Percentiles rank a stretch among this genome's conserved stretches.
Evolutionary conservation across 2,329 filamentous ascomycete genomes (phyloP).

Genomic region (Colletotrichum brevisporum): DNA sequence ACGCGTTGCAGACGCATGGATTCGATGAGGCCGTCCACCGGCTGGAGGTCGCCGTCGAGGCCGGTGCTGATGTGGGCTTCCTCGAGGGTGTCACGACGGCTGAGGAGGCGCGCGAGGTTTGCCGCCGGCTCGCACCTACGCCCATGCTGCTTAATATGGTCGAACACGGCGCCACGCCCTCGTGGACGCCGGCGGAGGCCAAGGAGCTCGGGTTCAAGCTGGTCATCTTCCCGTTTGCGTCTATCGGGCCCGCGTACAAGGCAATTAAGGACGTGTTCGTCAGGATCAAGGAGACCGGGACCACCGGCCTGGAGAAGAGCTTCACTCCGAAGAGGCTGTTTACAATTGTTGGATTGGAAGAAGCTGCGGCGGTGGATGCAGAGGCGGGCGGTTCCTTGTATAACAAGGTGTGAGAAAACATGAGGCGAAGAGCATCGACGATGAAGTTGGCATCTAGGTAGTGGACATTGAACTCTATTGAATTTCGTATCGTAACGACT

Average conservation of each 20-base stretch:
- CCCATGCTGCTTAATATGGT: slow-evolving; percentile 72
- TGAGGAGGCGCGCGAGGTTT: slow-evolving; percentile 63
- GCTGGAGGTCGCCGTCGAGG: slow-evolving; percentile 63
- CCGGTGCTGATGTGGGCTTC: slow-evolving; percentile 72
- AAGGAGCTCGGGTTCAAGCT: slow-evolving; percentile 70
- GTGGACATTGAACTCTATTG: too few relatives aligned
- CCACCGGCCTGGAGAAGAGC: slow-evolving; percentile 55
- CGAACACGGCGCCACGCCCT: slow-evolving; percentile 67
- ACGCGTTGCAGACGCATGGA: slow-evolving; percentile 69
- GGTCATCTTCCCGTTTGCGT: slow-evolving; percentile 69
- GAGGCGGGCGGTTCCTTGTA: slow-evolving; percentile 37
- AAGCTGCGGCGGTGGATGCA: slow-evolving; percentile 63
- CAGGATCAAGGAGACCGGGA: slow-evolving; percentile 54
- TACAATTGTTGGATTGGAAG: slow-evolving; percentile 65
- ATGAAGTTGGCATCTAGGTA: too few relatives aligned
- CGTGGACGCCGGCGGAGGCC: slow-evolving; percentile 66
- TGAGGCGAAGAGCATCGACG: too few relatives aligned
- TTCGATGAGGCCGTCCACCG: slow-evolving; percentile 69
- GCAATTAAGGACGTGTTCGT: slow-evolving; percentile 56
- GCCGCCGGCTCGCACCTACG: slow-evolving; percentile 62
- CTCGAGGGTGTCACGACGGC: slow-evolving; percentile 69
- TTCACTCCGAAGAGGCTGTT: slow-evolving; percentile 64
- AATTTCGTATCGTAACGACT: too few relatives aligned
- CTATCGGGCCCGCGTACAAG: slow-evolving; percentile 61
- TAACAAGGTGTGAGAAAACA: slow-evolving; percentile 9